Conservation (phyloP, 208 protist genomes). For the Angomonas deanei region DNA sequence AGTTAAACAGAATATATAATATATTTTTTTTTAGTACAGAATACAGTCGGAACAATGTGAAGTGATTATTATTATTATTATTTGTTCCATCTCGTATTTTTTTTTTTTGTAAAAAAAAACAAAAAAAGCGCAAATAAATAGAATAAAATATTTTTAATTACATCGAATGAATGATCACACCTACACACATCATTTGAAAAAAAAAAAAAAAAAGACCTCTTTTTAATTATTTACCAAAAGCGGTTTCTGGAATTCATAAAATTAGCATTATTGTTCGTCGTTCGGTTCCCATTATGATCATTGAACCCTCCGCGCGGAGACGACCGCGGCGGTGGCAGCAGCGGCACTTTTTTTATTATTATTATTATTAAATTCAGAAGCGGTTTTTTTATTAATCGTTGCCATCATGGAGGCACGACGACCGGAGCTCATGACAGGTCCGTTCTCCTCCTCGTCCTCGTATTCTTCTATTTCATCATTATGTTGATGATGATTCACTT, state of each 20-base stretch:
- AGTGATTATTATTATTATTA: too few species aligned
- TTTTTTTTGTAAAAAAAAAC: neutral
- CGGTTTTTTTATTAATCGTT: neutral
- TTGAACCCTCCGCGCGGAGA: too few species aligned
- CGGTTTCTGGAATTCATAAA: neutral
- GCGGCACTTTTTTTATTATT: neutral
- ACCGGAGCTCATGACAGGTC: neutral
- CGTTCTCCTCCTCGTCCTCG: neutral
- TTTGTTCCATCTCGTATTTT: too few species aligned
- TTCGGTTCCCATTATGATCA: too few species aligned
- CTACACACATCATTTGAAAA: constrained; percentile 11
- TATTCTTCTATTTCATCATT: neutral
- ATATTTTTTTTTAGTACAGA: neutral
- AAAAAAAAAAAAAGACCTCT: neutral
- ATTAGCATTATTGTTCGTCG: neutral
- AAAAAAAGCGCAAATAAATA: neutral
- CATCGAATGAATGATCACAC: neutral
- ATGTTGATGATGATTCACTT: neutral
- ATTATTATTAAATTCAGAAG: neutral
- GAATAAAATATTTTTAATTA: neutral
- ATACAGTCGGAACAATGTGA: neutral
- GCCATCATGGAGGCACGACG: neutral
- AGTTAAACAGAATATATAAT: neutral
- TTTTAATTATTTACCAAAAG: neutral
- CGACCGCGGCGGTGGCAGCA: neutral